Conservation (phyloP, 352 stramenopile species). For the Phytophthora rubi region DNA sequence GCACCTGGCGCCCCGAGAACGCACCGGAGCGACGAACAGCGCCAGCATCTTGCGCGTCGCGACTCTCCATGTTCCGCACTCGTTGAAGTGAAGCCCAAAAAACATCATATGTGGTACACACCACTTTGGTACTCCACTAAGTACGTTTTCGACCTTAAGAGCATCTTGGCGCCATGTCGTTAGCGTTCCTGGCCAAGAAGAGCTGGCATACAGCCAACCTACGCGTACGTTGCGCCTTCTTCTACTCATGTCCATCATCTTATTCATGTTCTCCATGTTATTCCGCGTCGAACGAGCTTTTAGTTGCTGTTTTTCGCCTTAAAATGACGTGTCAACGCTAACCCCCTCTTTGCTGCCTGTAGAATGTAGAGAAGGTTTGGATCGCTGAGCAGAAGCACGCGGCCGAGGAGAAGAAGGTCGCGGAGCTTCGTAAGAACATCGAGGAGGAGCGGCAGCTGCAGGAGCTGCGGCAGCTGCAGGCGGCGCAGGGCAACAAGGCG, state of each 20-base stretch:
- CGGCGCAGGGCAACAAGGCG: conserved; percentile 80
- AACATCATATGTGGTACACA: not conserved
- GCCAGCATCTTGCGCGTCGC: conserved; percentile 19
- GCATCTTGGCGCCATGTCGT: conserved; percentile 61
- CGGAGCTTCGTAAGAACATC: conserved; percentile 96
- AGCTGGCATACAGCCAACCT: conserved; percentile 98
- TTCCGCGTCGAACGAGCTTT: conserved; percentile 1
- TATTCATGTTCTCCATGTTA: not conserved
- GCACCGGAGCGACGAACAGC: conserved; percentile 11
- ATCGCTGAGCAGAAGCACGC: conserved; percentile 95
- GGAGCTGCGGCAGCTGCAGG: conserved; percentile 93
- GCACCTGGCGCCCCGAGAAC: conserved; percentile 45
- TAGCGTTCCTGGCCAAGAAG: conserved; percentile 96
- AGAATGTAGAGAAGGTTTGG: conserved; percentile 99
- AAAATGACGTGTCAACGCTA: conserved; percentile 1
- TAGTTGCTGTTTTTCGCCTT: not conserved
- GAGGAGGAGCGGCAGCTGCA: conserved; percentile 96
- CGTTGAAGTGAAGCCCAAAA: not conserved
- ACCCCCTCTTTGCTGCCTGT: conserved; percentile 1
- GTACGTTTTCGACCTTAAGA: conserved; percentile 5
- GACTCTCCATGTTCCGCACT: conserved; percentile 28
- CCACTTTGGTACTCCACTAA: not conserved
- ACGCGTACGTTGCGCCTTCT: conserved; percentile 52
- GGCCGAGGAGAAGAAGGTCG: conserved; percentile 93
- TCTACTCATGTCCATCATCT: not conserved